These are phyloP conservation scores for Mrakiaceae sp. DNA, from an alignment of 1,284 basidiomycete species.

Conservation along the genomic window DNA sequence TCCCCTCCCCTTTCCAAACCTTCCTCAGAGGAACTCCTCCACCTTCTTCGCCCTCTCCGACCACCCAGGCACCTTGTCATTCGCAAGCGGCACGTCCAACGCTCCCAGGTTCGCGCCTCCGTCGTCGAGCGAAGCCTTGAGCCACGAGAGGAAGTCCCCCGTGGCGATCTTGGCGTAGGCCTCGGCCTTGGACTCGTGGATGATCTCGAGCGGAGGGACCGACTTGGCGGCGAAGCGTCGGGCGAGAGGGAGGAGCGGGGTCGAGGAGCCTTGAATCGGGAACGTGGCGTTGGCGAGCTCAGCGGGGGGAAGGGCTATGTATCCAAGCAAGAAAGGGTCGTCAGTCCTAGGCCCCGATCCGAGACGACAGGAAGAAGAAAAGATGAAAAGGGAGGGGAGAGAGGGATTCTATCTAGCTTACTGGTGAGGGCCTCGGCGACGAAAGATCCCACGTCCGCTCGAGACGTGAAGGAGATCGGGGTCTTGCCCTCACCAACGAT, in stretches of 20 bases:
- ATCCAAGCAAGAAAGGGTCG: background rate
- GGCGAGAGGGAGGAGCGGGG: conserved; percentile 11
- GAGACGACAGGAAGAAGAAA: background rate
- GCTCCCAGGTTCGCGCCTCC: too few species aligned
- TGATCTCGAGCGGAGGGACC: conserved; percentile 4
- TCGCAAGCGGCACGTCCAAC: too few species aligned
- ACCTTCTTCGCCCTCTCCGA: too few species aligned
- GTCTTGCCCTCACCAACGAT: conserved; percentile 14
- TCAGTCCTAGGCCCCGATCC: too few species aligned
- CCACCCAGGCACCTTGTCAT: too few species aligned
- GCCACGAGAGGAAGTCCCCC: too few species aligned
- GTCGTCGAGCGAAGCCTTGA: too few species aligned
- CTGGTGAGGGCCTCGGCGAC: conserved; percentile 13
- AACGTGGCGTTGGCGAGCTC: conserved; percentile 7
- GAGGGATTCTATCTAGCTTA: background rate
- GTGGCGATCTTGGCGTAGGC: too few species aligned
- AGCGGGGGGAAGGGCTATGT: conserved; percentile 2
- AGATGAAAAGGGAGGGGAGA: background rate
- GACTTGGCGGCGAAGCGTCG: background rate
- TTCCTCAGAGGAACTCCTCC: too few species aligned
- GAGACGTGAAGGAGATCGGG: conserved; percentile 10
- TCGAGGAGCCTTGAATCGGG: conserved; percentile 9
- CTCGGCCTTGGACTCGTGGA: conserved; percentile 1
- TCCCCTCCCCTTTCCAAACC: too few species aligned
- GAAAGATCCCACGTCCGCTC: conserved; percentile 11